These are phyloP conservation scores for Rhodocollybia butyracea DNA, from an alignment of 768 basidiomycete genomes.

Conservation along the genomic window DNA sequence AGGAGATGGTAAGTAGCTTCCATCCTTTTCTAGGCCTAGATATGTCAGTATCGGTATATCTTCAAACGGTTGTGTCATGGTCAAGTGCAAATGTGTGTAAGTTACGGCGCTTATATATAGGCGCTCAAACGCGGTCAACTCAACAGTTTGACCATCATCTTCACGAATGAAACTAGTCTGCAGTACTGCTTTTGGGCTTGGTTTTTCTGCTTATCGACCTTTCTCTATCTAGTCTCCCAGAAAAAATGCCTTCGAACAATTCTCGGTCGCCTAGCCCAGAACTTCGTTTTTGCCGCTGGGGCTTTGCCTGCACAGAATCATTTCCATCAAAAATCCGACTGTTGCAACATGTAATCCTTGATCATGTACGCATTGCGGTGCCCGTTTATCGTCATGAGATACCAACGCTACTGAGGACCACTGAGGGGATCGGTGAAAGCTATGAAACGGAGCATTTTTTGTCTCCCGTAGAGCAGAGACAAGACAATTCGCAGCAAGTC, in stretches of 20 bases:
- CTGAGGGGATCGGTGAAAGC: conserved; percentile 43
- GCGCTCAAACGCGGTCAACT: conserved; percentile 8
- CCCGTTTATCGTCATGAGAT: conserved; percentile 47
- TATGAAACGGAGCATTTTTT: conserved; percentile 17
- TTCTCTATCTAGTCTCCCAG: neutral
- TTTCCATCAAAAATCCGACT: conserved; percentile 38
- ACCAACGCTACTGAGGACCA: conserved; percentile 35
- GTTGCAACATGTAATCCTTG: conserved; percentile 40
- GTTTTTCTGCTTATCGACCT: neutral
- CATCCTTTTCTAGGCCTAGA: conserved; percentile 53
- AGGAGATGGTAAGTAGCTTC: conserved; percentile 56
- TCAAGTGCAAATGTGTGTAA: neutral
- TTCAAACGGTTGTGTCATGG: conserved; percentile 25
- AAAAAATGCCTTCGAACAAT: neutral
- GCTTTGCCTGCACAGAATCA: conserved; percentile 42
- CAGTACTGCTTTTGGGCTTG: neutral
- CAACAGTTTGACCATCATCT: neutral
- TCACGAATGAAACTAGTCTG: neutral
- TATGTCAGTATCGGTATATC: conserved; percentile 35
- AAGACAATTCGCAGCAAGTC: neutral
- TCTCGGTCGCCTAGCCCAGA: neutral
- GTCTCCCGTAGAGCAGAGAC: neutral
- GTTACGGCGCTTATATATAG: neutral
- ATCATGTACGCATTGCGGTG: conserved; percentile 42
- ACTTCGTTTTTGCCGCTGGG: conserved; percentile 45